Evolutionary conservation across 2,329 filamentous ascomycete species (phyloP).

Genomic region (Coniochaeta sp.): DNA sequence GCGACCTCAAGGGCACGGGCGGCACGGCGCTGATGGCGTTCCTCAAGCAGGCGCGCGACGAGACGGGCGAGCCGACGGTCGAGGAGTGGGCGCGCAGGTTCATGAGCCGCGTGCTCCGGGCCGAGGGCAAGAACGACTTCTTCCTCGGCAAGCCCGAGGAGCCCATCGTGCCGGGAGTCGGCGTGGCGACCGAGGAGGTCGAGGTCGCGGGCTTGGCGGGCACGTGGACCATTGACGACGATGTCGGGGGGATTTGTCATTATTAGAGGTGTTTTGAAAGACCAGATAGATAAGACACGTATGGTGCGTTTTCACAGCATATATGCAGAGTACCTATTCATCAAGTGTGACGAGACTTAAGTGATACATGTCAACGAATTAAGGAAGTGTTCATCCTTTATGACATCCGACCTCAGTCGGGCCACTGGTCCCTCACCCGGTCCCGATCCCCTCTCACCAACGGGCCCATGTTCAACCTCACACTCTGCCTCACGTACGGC

Average conservation of each 20-base stretch:
- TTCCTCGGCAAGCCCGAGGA: slow-evolving; percentile 47
- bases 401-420: slow-evolving; percentile 3
- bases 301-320: background rate
- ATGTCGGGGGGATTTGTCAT: slow-evolving; percentile 57
- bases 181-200: slow-evolving; percentile 34
- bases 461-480: slow-evolving; percentile 18
- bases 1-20: slow-evolving; percentile 77
- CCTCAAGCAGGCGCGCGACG: slow-evolving; percentile 90
- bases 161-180: slow-evolving; percentile 25
- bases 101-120: slow-evolving; percentile 44
- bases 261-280: slow-evolving; percentile 35
- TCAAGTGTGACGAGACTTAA: no score
- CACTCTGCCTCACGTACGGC: slow-evolving; percentile 19
- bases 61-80: slow-evolving; percentile 88
- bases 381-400: no score
- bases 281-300: background rate
- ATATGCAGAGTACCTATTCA: no score
- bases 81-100: slow-evolving; percentile 53
- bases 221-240: slow-evolving; percentile 82
- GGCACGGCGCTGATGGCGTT: slow-evolving; percentile 93
- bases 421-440: slow-evolving; percentile 17
- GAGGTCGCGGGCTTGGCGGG: slow-evolving; percentile 65
- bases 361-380: no score
- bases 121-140: slow-evolving; percentile 47
- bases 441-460: slow-evolving; percentile 11